Percentiles rank a stretch among this genome's conserved stretches.
phyloP scores from a whole-genome alignment of 2,329 filamentous ascomycete species.

The Talaromyces atroroseus region DNA sequence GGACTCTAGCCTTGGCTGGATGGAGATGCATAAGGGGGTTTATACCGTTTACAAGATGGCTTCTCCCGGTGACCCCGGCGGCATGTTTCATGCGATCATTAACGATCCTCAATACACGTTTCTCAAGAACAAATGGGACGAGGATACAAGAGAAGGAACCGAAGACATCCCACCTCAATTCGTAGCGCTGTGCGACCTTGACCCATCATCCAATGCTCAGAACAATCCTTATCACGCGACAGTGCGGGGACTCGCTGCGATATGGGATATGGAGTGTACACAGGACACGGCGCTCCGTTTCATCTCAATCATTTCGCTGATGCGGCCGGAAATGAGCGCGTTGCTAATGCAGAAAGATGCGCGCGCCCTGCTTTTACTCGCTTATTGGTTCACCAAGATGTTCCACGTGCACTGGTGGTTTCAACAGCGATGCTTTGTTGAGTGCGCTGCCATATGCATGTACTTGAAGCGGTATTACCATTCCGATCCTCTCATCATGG shows the following conservation, averaged over 20 bases:
- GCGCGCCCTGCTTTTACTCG: slow-evolving; percentile 50
- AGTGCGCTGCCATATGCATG: slow-evolving; percentile 48
- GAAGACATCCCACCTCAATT: slow-evolving; percentile 2
- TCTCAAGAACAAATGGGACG: neutral
- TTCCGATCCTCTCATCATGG: neutral
- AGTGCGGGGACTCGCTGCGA: neutral
- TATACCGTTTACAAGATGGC: slow-evolving; percentile 47
- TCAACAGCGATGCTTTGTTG: slow-evolving; percentile 40
- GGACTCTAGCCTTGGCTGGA: slow-evolving; percentile 50
- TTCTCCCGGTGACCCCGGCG: slow-evolving; percentile 21
- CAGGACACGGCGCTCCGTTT: slow-evolving; percentile 5
- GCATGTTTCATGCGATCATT: neutral
- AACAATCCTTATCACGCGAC: slow-evolving; percentile 15
- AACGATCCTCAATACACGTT: neutral
- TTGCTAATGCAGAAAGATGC: slow-evolving; percentile 50
- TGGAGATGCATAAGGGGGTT: slow-evolving; percentile 53
- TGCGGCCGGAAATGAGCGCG: slow-evolving; percentile 29
- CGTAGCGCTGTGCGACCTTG: slow-evolving; percentile 35
- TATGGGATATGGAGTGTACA: slow-evolving; percentile 15
- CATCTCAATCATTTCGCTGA: slow-evolving; percentile 11
- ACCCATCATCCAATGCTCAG: slow-evolving; percentile 39
- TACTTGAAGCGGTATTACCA: slow-evolving; percentile 33
- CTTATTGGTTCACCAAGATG: slow-evolving; percentile 53
- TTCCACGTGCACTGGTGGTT: slow-evolving; percentile 47
- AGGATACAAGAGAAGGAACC: slow-evolving; percentile 1